These are phyloP conservation scores for Paralagenidium karlingii DNA, from an alignment of 352 stramenopile genomes.

Conservation along the genomic window DNA sequence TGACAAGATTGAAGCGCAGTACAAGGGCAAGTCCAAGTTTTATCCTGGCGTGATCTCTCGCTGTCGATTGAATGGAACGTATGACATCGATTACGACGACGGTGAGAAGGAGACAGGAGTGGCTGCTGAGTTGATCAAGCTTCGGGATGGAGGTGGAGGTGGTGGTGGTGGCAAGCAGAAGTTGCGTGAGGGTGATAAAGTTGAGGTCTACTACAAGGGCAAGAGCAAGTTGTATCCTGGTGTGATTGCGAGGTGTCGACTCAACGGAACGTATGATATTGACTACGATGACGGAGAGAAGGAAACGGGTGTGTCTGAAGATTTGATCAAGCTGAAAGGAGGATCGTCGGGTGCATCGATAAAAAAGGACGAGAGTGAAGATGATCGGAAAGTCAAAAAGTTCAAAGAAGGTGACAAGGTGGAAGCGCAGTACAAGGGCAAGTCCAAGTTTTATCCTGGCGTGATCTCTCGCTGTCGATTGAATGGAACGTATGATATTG, in stretches of 20 bases:
- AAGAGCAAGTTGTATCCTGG: slow-evolving; percentile 26
- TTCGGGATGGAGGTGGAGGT: too few species aligned
- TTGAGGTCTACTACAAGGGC: slow-evolving; percentile 30
- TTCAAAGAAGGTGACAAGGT: slow-evolving; percentile 27
- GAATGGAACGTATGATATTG: slow-evolving; percentile 38
- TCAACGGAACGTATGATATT: slow-evolving; percentile 42
- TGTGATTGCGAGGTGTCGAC: too few species aligned
- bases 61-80: slow-evolving; percentile 14
- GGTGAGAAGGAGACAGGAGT: too few species aligned
- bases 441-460: slow-evolving; percentile 38
- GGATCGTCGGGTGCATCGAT: slow-evolving; percentile 8
- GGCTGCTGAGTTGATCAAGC: too few species aligned
- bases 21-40: slow-evolving; percentile 18
- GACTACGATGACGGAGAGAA: slow-evolving; percentile 41
- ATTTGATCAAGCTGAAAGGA: slow-evolving; percentile 4
- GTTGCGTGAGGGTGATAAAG: too few species aligned
- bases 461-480: slow-evolving; percentile 24
- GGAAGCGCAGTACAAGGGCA: slow-evolving; percentile 39
- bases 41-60: slow-evolving; percentile 29
- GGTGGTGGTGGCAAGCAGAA: too few species aligned
- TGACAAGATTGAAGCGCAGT: slow-evolving; percentile 33
- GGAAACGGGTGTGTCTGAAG: slow-evolving; percentile 14
- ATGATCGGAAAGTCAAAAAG: slow-evolving; percentile 17
- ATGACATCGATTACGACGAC: slow-evolving; percentile 44
- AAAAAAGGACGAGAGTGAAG: slow-evolving; percentile 18